These are phyloP conservation scores for Fraxinus platypoda DNA, from an alignment of 305 asterid species.

Conservation along the genomic window DNA sequence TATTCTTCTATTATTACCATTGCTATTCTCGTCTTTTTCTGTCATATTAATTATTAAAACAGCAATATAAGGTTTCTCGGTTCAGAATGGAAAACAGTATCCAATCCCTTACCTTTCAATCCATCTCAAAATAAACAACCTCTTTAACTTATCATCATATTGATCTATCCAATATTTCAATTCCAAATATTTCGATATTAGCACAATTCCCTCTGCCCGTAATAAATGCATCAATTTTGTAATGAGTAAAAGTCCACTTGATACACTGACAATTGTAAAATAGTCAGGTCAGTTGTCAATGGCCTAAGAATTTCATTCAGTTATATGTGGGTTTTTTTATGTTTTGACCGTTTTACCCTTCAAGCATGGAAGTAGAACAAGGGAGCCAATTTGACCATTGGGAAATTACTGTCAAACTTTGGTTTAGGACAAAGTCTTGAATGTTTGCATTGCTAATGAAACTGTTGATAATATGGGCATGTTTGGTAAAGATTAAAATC, in stretches of 20 bases:
- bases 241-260: not conserved
- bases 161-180: not conserved
- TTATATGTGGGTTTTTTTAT: not conserved
- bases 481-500: no score
- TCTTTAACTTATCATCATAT: not conserved
- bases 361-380: not conserved
- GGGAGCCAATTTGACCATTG: not conserved
- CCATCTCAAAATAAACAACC: not conserved
- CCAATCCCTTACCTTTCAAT: not conserved
- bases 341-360: no score
- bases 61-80: not conserved
- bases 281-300: not conserved
- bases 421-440: not conserved
- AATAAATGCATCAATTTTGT: not conserved
- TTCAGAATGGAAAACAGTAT: not conserved
- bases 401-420: not conserved
- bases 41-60: not conserved
- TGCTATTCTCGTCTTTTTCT: not conserved
- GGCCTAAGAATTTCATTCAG: not conserved
- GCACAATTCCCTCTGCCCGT: not conserved
- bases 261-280: not conserved
- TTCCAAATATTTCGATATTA: not conserved
- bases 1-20: not conserved
- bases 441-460: not conserved
- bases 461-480: no score